phyloP scores from a whole-genome alignment of 306 rosid genomes.

The Glycyrrhiza uralensis region DNA sequence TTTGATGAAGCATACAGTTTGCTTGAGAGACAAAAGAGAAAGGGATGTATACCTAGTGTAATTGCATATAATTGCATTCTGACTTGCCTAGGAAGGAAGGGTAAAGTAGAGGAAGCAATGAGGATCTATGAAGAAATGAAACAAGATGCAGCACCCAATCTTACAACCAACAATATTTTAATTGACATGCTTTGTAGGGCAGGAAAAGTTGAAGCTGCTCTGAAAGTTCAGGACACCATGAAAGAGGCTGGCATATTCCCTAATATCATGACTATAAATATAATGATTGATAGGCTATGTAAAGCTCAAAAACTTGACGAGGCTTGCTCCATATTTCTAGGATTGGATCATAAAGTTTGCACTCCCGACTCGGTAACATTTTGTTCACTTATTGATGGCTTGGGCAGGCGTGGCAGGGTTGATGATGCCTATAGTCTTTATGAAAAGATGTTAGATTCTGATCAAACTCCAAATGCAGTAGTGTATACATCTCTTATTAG shows the following conservation, averaged over 20 bases:
- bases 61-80: constrained; percentile 84
- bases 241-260: constrained; percentile 86
- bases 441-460: constrained; percentile 86
- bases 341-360: constrained; percentile 76
- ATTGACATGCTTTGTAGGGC: constrained; percentile 81
- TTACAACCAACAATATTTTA: constrained; percentile 74
- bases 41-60: constrained; percentile 84
- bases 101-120: constrained; percentile 68
- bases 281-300: constrained; percentile 87
- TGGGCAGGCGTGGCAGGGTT: constrained; percentile 78
- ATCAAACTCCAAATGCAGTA: constrained; percentile 58
- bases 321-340: constrained; percentile 82
- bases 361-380: constrained; percentile 66
- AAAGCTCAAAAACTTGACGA: constrained; percentile 82
- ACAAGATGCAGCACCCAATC: constrained; percentile 85
- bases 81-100: constrained; percentile 79
- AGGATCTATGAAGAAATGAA: constrained; percentile 69
- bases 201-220: constrained; percentile 65
- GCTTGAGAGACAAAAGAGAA: constrained; percentile 85
- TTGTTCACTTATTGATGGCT: constrained; percentile 89
- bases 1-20: constrained; percentile 82
- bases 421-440: constrained; percentile 86
- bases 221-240: constrained; percentile 64
- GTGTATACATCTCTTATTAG: constrained; percentile 74
- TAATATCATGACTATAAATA: constrained; percentile 76